Base-by-base conservation (phyloP, 129 eudicot species). In the Lactuca saligna region DNA sequence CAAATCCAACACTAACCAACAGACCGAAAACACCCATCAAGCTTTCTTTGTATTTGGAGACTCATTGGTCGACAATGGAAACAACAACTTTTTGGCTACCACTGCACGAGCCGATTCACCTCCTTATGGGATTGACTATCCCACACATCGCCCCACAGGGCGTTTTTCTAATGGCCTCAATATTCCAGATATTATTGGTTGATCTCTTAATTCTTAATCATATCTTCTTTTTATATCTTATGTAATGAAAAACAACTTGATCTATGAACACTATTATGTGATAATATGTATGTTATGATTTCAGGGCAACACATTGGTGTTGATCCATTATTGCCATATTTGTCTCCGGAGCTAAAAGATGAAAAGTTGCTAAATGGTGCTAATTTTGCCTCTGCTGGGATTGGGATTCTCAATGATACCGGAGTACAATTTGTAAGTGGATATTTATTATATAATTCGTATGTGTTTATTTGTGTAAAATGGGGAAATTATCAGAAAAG, bases 351-450 rank as follows among this genome's bases (percentile, higher is more conserved):
- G 37, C 80, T 83, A 11, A 61, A 11, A 0, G 87, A 80, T 46
- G 37, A 66, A 33, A 83, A 68, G 10, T 57, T 83, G 49, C 51
- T 79, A 49, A 76, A 71, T 5, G 87, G 87, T 9, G 87, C 84
- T 44, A 83, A 83, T 76, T 83, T 83, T 63, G 87, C 87, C 11
- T 83, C 87, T 6, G 87, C 87, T 0, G 83, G 83, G 29, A 68
- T 79, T 37, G 82, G 82, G 29, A 66, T 79, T 41, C 82, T 79
- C 9, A 75, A 75, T 54, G 87, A 82, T 48, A 82, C 84, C 0
- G 87, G 87, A n/a, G 33, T 75, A 33, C 87, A 83, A 53, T 83
- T 83, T 76, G 87, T 83, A 57, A 57, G 87, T 74, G 17, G 5
- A 64, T 54, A 38, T 25, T 63, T 60, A 32, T 11, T 48, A 34